Evolutionary conservation across 2,329 filamentous ascomycete genomes (phyloP).

Genomic region (Trichophyton verrucosum): DNA sequence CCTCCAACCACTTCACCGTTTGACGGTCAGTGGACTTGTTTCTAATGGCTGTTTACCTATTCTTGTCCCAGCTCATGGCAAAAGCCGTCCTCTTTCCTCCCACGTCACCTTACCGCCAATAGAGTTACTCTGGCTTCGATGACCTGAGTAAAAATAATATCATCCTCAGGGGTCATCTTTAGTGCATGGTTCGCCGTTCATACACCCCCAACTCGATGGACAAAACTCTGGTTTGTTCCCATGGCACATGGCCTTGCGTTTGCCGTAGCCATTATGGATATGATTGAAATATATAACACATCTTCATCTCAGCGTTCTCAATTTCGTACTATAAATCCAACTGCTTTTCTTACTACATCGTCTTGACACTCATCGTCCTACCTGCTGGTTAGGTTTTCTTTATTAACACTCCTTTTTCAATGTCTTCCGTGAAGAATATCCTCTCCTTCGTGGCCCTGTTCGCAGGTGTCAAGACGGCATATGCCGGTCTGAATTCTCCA

Average conservation of each 20-base stretch:
- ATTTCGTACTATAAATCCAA: not conserved
- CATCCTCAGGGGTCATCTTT: not conserved
- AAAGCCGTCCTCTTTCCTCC: not conserved
- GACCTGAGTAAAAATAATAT: not conserved
- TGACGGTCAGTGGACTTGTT: not conserved
- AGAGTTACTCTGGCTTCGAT: not conserved
- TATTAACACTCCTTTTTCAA: constrained; percentile 11
- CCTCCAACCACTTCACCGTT: not conserved
- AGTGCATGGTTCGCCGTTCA: not conserved
- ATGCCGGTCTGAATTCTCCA: constrained; percentile 34
- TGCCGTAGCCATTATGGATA: not conserved
- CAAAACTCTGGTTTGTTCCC: not conserved
- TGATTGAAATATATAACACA: not conserved
- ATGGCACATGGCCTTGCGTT: not conserved
- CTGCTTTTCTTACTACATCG: not conserved
- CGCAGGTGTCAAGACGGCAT: constrained; percentile 19
- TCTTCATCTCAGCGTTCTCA: not conserved
- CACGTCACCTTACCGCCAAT: not conserved
- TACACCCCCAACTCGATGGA: not conserved
- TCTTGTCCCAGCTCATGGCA: not conserved
- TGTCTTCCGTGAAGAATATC: constrained; percentile 19
- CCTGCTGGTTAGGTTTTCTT: not conserved
- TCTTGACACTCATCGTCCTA: not conserved
- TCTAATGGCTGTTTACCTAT: not conserved
- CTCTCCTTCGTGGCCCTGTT: constrained; percentile 20